A percentile compares a stretch with the other conserved stretches of the same genome.
These are phyloP conservation scores for Inonotus hispidus DNA, from an alignment of 1,284 basidiomycete species.

Conservation along the genomic window DNA sequence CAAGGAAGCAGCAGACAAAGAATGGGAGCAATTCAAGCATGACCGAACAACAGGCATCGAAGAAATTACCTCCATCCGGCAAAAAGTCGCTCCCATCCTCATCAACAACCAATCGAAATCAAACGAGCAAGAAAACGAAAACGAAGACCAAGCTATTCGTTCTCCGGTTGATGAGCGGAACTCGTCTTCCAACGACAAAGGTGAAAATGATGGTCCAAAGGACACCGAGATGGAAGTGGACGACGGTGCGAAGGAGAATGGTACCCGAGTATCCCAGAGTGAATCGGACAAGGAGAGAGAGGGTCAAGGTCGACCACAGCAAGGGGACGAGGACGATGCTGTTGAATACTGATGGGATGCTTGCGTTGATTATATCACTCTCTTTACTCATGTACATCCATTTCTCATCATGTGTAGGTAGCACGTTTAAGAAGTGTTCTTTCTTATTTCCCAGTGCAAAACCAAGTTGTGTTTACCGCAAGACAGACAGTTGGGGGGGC, in stretches of 20 bases:
- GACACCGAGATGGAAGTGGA: constrained; percentile 38
- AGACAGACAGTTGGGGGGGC: no score
- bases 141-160: neutral
- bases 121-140: constrained; percentile 24
- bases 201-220: neutral
- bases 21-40: constrained; percentile 57
- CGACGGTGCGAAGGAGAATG: constrained; percentile 32
- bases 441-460: neutral
- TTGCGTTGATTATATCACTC: constrained; percentile 8
- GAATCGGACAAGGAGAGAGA: constrained; percentile 32
- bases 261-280: neutral
- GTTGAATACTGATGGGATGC: constrained; percentile 44
- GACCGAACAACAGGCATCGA: constrained; percentile 55
- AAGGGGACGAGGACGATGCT: constrained; percentile 52
- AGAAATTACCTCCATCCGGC: constrained; percentile 57
- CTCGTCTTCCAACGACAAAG: neutral
- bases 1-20: constrained; percentile 54
- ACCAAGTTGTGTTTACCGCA: no score
- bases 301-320: constrained; percentile 29
- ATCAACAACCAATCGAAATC: constrained; percentile 19
- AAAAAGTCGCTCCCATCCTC: constrained; percentile 47
- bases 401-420: neutral
- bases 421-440: neutral
- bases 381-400: neutral
- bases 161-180: neutral